These are phyloP conservation scores for Penicillium desertorum DNA, from an alignment of 495 filamentous ascomycete genomes.

Conservation along the genomic window DNA sequence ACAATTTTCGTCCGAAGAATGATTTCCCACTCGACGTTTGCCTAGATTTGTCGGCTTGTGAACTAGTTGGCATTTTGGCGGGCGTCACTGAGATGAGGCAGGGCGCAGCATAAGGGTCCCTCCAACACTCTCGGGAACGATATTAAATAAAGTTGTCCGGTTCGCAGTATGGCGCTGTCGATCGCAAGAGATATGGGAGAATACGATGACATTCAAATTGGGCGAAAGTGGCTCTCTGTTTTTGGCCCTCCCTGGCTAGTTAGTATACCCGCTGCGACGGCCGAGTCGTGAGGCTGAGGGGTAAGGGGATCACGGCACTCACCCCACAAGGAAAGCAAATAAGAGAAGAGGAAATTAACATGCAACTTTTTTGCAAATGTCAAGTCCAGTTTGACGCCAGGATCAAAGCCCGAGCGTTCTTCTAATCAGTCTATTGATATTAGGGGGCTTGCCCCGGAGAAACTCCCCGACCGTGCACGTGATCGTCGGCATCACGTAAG, in stretches of 20 bases:
- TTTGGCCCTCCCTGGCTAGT: conserved; percentile 29
- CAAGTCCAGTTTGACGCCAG: conserved; percentile 29
- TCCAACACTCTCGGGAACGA: conserved; percentile 16
- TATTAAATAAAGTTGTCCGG: not conserved
- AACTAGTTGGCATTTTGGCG: conserved; percentile 54
- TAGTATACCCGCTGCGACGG: conserved; percentile 28
- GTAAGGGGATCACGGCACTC: conserved; percentile 7
- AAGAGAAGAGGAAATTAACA: conserved; percentile 17
- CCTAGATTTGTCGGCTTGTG: conserved; percentile 73
- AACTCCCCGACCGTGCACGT: conserved; percentile 25
- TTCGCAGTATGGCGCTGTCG: conserved; percentile 14
- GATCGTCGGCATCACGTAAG: conserved; percentile 15
- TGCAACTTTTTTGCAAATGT: conserved; percentile 21
- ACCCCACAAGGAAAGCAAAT: conserved; percentile 17
- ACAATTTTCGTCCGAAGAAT: conserved; percentile 75
- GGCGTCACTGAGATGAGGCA: conserved; percentile 38
- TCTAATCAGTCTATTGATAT: conserved; percentile 19
- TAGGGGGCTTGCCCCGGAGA: conserved; percentile 28
- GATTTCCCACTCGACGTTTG: conserved; percentile 83
- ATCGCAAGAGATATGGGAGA: conserved; percentile 21
- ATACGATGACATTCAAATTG: conserved; percentile 27
- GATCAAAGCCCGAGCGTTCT: conserved; percentile 32
- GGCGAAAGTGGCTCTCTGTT: conserved; percentile 18
- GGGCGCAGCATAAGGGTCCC: conserved; percentile 42
- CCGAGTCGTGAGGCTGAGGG: conserved; percentile 11